A percentile compares a stretch with the other conserved stretches of the same genome.
phyloP scores from a whole-genome alignment of 768 basidiomycete genomes.

The Infundibulicybe gibba region DNA sequence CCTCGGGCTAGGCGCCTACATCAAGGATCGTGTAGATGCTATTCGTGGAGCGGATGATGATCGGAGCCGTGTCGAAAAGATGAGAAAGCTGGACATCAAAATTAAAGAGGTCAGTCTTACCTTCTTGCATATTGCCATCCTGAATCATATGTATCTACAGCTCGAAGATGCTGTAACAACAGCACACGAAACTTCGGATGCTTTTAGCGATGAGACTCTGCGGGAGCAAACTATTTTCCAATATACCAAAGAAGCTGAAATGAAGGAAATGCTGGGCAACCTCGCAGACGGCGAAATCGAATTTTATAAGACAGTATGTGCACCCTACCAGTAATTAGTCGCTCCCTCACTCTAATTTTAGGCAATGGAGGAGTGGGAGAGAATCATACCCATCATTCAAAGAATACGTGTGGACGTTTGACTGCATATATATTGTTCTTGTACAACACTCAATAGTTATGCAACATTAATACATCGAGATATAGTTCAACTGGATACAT shows the following conservation, averaged over 20 bases:
- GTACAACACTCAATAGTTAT: conserved; percentile 86
- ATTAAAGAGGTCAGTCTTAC: conserved; percentile 81
- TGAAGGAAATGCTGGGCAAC: conserved; percentile 91
- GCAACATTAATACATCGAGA: conserved; percentile 7
- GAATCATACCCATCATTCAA: conserved; percentile 90
- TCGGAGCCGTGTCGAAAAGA: conserved; percentile 86
- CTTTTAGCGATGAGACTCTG: conserved; percentile 93
- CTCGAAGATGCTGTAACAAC: conserved; percentile 95
- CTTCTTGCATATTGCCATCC: not conserved
- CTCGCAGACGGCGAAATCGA: conserved; percentile 95
- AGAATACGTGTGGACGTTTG: conserved; percentile 92
- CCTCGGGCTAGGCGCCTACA: conserved; percentile 81
- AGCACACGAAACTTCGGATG: conserved; percentile 93
- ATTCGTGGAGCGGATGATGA: conserved; percentile 93
- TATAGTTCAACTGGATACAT: conserved; percentile 16
- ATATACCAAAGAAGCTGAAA: conserved; percentile 86
- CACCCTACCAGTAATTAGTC: conserved; percentile 3
- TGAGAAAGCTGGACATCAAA: conserved; percentile 87
- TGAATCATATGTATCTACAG: conserved; percentile 34
- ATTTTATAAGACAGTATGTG: conserved; percentile 77
- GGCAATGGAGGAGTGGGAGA: conserved; percentile 98
- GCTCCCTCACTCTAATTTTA: conserved; percentile 20
- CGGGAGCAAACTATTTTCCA: conserved; percentile 91
- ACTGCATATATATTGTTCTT: conserved; percentile 31
- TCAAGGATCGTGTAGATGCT: conserved; percentile 90